Conservation (phyloP, 2,329 filamentous ascomycete species). For the Pezicula carpinea region DNA sequence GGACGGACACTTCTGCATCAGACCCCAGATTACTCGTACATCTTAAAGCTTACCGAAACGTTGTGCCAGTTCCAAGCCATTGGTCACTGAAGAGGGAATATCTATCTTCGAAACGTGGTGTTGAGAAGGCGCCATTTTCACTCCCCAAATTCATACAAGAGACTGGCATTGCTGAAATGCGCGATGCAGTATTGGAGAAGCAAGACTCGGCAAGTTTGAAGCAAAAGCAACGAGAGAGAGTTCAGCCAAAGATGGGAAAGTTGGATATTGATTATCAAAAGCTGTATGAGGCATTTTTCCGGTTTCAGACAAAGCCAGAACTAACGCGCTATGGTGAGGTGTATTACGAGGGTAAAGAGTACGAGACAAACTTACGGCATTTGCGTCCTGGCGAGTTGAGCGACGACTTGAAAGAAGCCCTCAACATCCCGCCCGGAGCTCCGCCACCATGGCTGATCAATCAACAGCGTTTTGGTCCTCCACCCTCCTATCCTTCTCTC, state of each 20-base stretch:
- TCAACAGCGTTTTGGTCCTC: conserved; percentile 88
- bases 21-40: conserved; percentile 87
- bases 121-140: conserved; percentile 90
- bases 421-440: conserved; percentile 88
- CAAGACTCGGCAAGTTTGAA: conserved; percentile 88
- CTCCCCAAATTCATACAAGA: conserved; percentile 96
- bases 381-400: conserved; percentile 85
- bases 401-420: conserved; percentile 83
- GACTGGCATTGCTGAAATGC: conserved; percentile 96
- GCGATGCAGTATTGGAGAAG: conserved; percentile 92
- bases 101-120: conserved; percentile 90
- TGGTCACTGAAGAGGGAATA: conserved; percentile 98
- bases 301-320: conserved; percentile 93
- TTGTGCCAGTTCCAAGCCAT: conserved; percentile 88
- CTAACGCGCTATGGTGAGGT: conserved; percentile 94
- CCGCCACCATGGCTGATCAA: conserved; percentile 97
- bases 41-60: conserved; percentile 92
- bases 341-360: conserved; percentile 99
- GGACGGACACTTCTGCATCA: conserved; percentile 89
- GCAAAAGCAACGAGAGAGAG: conserved; percentile 91
- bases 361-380: conserved; percentile 89
- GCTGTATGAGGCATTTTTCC: conserved; percentile 97
- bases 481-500: conserved; percentile 90
- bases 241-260: conserved; percentile 93
- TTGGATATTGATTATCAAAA: conserved; percentile 98